A percentile compares a stretch with the other conserved stretches of the same genome.
Evolutionary conservation across 345 rosid genomes (phyloP).

Genomic region (Moricandia arvensis): DNA sequence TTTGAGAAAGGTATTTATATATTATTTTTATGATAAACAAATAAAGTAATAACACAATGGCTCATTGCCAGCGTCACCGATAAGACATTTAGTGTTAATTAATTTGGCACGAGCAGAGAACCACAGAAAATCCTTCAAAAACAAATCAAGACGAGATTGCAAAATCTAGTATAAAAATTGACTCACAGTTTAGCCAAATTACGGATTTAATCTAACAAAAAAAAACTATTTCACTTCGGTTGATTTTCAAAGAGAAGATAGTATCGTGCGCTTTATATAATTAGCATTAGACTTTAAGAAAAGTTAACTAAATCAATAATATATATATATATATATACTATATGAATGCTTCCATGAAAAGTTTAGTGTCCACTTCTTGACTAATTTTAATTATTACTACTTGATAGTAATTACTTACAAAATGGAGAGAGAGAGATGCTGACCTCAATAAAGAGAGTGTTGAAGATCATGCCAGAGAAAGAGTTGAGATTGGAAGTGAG

Average conservation of each 20-base stretch:
- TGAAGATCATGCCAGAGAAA: constrained; percentile 67
- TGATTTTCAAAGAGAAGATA: background rate
- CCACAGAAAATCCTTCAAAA: background rate
- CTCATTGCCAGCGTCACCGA: constrained; percentile 32
- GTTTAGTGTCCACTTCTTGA: constrained; percentile 30
- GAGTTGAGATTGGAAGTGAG: constrained; percentile 73
- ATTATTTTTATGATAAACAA: background rate
- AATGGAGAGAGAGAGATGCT: constrained; percentile 11
- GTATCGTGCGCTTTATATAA: background rate
- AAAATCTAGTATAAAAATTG: background rate
- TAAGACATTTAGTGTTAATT: constrained; percentile 3
- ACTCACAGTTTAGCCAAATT: background rate
- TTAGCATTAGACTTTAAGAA: constrained; percentile 11
- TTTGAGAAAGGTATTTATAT: constrained; percentile 9
- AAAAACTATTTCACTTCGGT: background rate
- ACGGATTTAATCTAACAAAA: background rate
- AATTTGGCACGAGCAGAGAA: constrained; percentile 20
- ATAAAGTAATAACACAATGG: constrained; percentile 15
- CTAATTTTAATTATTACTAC: constrained; percentile 30
- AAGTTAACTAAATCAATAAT: constrained; percentile 15
- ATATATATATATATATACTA: too few species aligned
- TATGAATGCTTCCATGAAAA: constrained; percentile 11
- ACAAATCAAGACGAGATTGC: background rate
- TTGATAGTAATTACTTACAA: background rate
- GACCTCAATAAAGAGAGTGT: constrained; percentile 87